Conservation (phyloP, 148 eudicot genomes). For the Vaccinium macrocarpon region DNA sequence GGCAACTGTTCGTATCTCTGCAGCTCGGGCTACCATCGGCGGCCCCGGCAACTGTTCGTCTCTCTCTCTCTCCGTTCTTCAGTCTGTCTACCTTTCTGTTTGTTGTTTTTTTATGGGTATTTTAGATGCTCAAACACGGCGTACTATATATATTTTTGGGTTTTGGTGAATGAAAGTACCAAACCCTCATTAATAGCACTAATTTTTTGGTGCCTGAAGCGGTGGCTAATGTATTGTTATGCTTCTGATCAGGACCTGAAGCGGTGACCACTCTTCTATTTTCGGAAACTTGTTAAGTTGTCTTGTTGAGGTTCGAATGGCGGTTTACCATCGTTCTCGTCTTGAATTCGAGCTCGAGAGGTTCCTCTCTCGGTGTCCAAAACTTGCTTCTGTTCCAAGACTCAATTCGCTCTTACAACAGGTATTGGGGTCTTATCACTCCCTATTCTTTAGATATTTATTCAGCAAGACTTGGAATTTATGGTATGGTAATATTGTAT, state of each 20-base stretch:
- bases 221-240: background rate
- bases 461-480: background rate
- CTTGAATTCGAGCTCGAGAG: slow-evolving; percentile 51
- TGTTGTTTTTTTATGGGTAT: background rate
- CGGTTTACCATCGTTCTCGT: slow-evolving; percentile 45
- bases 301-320: slow-evolving; percentile 22
- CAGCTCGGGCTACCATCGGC: background rate
- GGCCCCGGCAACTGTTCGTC: background rate
- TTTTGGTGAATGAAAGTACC: background rate
- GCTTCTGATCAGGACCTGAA: background rate
- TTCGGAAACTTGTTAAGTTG: background rate
- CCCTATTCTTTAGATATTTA: background rate
- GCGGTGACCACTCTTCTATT: background rate
- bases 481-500: background rate
- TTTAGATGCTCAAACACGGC: background rate
- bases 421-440: slow-evolving; percentile 32
- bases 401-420: slow-evolving; percentile 33
- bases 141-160: background rate
- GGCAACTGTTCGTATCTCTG: background rate
- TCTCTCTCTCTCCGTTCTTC: background rate
- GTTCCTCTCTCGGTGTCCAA: slow-evolving; percentile 61
- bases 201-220: background rate
- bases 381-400: slow-evolving; percentile 31
- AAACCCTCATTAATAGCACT: background rate
- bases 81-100: background rate